phyloP scores from a whole-genome alignment of 2,329 filamentous ascomycete species.

The Trichoderma polysporum region DNA sequence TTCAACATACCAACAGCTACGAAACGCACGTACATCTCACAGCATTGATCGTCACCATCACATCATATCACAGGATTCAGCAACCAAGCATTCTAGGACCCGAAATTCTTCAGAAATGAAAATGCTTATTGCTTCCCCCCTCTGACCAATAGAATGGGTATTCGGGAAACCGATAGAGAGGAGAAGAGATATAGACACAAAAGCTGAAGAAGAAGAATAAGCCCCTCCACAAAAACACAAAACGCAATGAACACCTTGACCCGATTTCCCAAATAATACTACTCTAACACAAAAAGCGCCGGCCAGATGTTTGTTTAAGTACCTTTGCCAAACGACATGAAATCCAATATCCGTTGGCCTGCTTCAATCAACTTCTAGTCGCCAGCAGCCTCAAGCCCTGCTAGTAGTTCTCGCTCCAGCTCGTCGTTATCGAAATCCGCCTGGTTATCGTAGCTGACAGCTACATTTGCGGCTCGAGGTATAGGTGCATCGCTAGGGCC shows the following conservation, averaged over 20 bases:
- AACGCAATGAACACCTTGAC: slow-evolving; percentile 1
- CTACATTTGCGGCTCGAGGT: slow-evolving; percentile 18
- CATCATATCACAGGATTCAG: neutral
- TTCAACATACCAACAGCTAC: neutral
- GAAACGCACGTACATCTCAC: neutral
- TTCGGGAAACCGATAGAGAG: neutral
- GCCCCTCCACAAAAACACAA: neutral
- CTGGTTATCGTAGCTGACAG: slow-evolving; percentile 32
- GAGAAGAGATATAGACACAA: neutral
- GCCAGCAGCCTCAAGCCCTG: slow-evolving; percentile 51
- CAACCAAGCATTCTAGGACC: neutral
- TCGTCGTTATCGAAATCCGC: slow-evolving; percentile 55
- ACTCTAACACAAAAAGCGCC: slow-evolving; percentile 16
- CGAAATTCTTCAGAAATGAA: neutral
- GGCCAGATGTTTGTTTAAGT: slow-evolving; percentile 10
- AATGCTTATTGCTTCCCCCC: neutral
- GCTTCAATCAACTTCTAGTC: slow-evolving; percentile 36
- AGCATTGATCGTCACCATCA: neutral
- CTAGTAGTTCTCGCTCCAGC: slow-evolving; percentile 62
- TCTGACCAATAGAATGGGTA: slow-evolving; percentile 11
- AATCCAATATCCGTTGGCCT: neutral
- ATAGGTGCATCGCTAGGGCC: neutral
- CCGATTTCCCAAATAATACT: neutral
- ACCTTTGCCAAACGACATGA: neutral
- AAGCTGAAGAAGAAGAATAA: neutral